Conservation (phyloP, 805 yeast genomes). For the Blastobotrys americana region DNA sequence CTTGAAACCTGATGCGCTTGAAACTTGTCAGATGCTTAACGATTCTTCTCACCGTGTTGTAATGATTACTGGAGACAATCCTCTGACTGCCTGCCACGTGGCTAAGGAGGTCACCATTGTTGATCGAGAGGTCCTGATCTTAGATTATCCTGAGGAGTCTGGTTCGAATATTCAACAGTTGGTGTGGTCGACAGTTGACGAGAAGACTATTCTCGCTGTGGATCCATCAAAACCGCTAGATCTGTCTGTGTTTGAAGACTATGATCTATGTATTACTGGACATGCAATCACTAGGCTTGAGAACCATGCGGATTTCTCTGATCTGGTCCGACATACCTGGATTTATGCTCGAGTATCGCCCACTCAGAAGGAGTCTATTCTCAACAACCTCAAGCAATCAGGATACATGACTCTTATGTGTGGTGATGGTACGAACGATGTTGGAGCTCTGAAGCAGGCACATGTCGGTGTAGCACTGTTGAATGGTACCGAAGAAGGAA, state of each 20-base stretch:
- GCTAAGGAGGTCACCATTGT: constrained; percentile 89
- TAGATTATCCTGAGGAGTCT: constrained; percentile 76
- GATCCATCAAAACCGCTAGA: constrained; percentile 53
- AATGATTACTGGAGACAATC: constrained; percentile 99
- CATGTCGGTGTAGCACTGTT: constrained; percentile 96
- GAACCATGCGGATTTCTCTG: constrained; percentile 61
- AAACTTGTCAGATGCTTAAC: constrained; percentile 83
- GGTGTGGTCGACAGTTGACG: constrained; percentile 81
- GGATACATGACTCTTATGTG: constrained; percentile 97
- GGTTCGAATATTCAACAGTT: constrained; percentile 46
- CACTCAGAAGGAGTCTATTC: constrained; percentile 83
- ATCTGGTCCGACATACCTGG: constrained; percentile 85
- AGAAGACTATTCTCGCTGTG: constrained; percentile 61
- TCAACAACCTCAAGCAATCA: constrained; percentile 72
- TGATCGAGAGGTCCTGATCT: constrained; percentile 72
- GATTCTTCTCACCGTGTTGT: constrained; percentile 92
- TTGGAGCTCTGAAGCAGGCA: constrained; percentile 97
- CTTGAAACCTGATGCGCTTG: constrained; percentile 86
- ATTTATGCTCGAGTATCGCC: constrained; percentile 98
- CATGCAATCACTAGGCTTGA: constrained; percentile 67
- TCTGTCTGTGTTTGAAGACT: constrained; percentile 47
- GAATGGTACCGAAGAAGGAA: constrained; percentile 92
- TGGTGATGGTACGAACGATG: constrained; percentile 99
- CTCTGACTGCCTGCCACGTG: constrained; percentile 96
- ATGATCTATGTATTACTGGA: constrained; percentile 91